Conservation (phyloP, 108 stramenopile species). For the Skeletonema menzelii region DNA sequence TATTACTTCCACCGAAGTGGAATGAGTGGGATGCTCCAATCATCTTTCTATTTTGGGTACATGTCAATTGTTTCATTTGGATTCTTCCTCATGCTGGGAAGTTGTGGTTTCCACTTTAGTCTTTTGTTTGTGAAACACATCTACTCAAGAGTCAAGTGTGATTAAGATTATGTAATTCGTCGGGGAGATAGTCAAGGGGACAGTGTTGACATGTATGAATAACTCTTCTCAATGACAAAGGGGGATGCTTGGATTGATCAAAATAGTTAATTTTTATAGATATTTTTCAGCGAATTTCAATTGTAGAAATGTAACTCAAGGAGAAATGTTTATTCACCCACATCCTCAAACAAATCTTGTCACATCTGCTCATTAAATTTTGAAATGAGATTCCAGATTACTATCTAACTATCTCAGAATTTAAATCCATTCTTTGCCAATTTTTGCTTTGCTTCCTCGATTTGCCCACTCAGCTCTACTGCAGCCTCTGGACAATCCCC, state of each 20-base stretch:
- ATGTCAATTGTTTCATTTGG: slow-evolving; percentile 94
- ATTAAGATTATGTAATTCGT: slow-evolving; percentile 54
- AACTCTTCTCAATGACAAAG: neutral
- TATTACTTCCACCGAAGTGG: slow-evolving; percentile 94
- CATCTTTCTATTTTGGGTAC: slow-evolving; percentile 98
- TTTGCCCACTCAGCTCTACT: slow-evolving; percentile 58
- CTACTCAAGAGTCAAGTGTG: slow-evolving; percentile 93
- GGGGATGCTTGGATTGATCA: neutral
- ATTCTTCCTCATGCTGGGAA: slow-evolving; percentile 96
- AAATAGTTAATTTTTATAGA: neutral
- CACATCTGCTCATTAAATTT: no score
- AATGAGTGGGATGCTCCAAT: slow-evolving; percentile 94
- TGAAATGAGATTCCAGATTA: neutral
- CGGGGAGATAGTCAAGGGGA: neutral
- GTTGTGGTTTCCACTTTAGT: slow-evolving; percentile 92
- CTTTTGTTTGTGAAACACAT: slow-evolving; percentile 95
- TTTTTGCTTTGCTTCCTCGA: slow-evolving; percentile 64
- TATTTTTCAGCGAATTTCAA: neutral
- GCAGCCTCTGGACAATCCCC: slow-evolving; percentile 71
- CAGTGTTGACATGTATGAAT: neutral
- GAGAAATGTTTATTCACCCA: no score
- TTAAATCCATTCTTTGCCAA: slow-evolving; percentile 60
- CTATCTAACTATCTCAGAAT: slow-evolving; percentile 7
- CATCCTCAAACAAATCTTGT: no score
- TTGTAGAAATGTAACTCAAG: no score